Percentiles rank a stretch among this genome's conserved stretches.
These are phyloP conservation scores for Ilex paraguariensis DNA, from an alignment of 305 asterid genomes.

Conservation along the genomic window DNA sequence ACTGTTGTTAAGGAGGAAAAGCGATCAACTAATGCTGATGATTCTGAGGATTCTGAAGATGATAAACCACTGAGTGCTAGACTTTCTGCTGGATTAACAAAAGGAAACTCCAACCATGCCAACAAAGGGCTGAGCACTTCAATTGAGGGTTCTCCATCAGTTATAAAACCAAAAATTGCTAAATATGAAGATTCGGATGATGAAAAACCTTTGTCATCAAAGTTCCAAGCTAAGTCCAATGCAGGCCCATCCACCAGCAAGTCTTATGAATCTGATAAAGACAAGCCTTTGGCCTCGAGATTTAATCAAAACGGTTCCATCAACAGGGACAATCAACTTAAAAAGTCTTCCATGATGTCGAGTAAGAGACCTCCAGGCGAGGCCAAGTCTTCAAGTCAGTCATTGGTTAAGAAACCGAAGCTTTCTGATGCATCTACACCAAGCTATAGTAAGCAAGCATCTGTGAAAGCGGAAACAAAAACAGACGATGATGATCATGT, in stretches of 20 bases:
- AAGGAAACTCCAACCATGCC: constrained; percentile 32
- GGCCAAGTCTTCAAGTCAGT: constrained; percentile 23
- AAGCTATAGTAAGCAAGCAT: constrained; percentile 16
- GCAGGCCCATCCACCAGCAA: constrained; percentile 39
- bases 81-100: constrained; percentile 31
- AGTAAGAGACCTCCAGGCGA: constrained; percentile 39
- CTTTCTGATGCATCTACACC: constrained; percentile 22
- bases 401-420: constrained; percentile 37
- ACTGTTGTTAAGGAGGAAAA: constrained; percentile 28
- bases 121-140: constrained; percentile 27
- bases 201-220: constrained; percentile 57
- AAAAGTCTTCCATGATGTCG: constrained; percentile 22
- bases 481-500: constrained; percentile 51
- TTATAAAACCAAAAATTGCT: constrained; percentile 33
- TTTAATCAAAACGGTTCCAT: constrained; percentile 37
- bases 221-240: constrained; percentile 33
- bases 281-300: constrained; percentile 34
- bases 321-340: constrained; percentile 3
- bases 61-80: constrained; percentile 80
- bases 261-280: constrained; percentile 39
- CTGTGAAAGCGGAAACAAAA: constrained; percentile 29
- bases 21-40: constrained; percentile 30
- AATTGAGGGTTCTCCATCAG: constrained; percentile 20
- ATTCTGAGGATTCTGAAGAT: constrained; percentile 37
- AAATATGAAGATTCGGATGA: constrained; percentile 81